Base-by-base conservation (phyloP, 371 early-diverging fungal genomes). In the Actinomortierella wolfii region DNA sequence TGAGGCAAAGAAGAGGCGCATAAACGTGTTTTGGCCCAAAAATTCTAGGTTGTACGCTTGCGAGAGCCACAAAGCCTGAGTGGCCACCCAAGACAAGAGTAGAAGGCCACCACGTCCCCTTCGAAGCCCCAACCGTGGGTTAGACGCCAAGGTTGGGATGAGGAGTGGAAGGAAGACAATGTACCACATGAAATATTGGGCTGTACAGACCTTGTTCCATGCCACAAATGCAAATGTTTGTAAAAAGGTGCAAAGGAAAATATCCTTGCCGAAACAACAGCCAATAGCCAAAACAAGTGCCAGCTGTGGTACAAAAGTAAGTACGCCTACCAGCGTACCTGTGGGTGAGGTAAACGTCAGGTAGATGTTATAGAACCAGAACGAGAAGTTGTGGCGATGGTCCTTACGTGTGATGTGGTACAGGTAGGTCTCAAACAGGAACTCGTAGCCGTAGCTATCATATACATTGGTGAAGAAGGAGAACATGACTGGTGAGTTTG, bases 181-280 rank as follows among this genome's bases (percentile, higher is more conserved):
- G 73, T 97, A 97, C 98, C 98, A 98, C 95, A 97, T 95, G 65
- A 98, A 98, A 62, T 98, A 97, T 94, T 98, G 97, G n/a, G 96
- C 92, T 0, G 99, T 98, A 68, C 91, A 92, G 41, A 99, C 99
- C 79, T 97, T 98, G 84, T 99, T 97, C 66, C 90, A 91, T 18
- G 91, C 86, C 5, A 99, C 98, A 83, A 99, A 99, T 1, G 90
- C 83, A 81, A 95, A 95, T 0, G 98, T 99, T 63, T 97, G 97
- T 25, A 90, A 74, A 75, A 97, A 97, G 43, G 86, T 85, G 3
- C 95, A 93, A 67, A 97, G 90, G 52, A 87, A 87, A 14, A 96
- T 75, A 65, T 97, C 97, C 45, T 86, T 83, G 25, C 87, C 90
- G 78, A 87, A 94, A 8, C 77, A 80, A 34, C 86, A 66, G 1